Evolutionary conservation across 2,329 filamentous ascomycete genomes (phyloP), one percentile per base, ranked within the genome.

Genomic region (Ophiosphaerella herpotricha): DNA sequence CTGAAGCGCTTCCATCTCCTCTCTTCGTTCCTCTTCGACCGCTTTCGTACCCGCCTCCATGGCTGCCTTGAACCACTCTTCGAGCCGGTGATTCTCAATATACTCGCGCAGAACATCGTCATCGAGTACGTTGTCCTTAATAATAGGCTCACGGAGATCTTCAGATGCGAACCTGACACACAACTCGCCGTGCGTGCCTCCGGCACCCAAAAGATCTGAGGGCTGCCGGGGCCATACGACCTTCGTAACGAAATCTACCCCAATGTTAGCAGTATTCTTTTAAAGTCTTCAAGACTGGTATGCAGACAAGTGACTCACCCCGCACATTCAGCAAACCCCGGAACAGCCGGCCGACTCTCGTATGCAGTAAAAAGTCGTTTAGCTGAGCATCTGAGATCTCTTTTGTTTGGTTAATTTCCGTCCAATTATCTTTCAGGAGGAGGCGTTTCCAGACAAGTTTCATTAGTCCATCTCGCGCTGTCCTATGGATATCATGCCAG

Each of bases 371-470:
- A 14, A 83, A 77, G 24, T 82, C 79, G 45, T 85, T 78, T 24
- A 91, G 82, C 54, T 89, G 82, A 3, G 78, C 75, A 64, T 96
- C 91, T 48, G 85, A 84, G 67, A 89, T 88, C 51, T 87, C 80
- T 40, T 87, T 84, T 0, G 89, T 93, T 58, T 90, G 85, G 66
- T 94, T 93, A 67, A 95, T 82, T 50, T 78, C 79, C 23, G 82
- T 78, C 94, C 94, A 99, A 67, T 97, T 85, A 70, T 97, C 92
- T 42, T 86, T 85, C 58, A 93, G 82, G 64, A 89, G 89, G 54
- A 91, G 87, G 46, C 94, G 85, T 67, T 94, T 88, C 94, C 94
- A 99, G 55, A 97, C 89, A n/a, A 85, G 73, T 52, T 77, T 79
- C 43, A 83, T 75, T 32, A 81, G 68, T 29, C 79, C 75, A 23